A percentile compares a stretch with the other conserved stretches of the same genome.
phyloP scores from a whole-genome alignment of 768 basidiomycete genomes.

The Mycena amicta region DNA sequence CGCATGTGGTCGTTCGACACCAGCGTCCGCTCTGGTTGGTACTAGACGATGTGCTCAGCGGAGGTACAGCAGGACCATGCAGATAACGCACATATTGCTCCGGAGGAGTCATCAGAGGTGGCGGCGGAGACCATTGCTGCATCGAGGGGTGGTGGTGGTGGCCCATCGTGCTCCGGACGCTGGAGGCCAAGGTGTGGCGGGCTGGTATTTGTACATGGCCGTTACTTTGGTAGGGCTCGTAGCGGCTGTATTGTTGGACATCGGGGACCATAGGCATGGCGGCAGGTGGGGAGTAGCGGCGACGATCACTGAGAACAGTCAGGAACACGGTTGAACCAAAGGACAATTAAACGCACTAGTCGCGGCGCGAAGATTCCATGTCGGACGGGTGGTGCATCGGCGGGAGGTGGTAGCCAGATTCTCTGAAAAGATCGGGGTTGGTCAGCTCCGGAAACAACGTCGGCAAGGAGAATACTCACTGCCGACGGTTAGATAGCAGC shows the following conservation, averaged over 20 bases:
- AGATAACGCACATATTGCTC: conserved; percentile 63
- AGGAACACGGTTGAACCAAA: background rate
- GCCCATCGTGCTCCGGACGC: conserved; percentile 51
- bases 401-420: conserved; percentile 5
- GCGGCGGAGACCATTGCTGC: conserved; percentile 58
- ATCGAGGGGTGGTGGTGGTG: conserved; percentile 40
- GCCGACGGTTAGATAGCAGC: conserved; percentile 42
- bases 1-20: conserved; percentile 18
- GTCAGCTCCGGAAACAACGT: background rate
- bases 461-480: conserved; percentile 31
- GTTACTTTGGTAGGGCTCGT: conserved; percentile 52
- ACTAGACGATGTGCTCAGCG: conserved; percentile 17
- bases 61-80: background rate
- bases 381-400: conserved; percentile 6
- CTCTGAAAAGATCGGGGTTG: background rate
- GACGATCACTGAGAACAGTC: conserved; percentile 37
- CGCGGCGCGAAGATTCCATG: background rate
- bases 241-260: conserved; percentile 54
- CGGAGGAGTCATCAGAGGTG: conserved; percentile 51
- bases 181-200: conserved; percentile 40
- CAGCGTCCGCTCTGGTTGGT: conserved; percentile 33
- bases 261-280: conserved; percentile 64
- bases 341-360: background rate
- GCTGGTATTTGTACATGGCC: conserved; percentile 29
- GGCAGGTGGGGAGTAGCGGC: conserved; percentile 50